A percentile compares a stretch with the other conserved stretches of the same genome.
Evolutionary conservation across 768 basidiomycete genomes (phyloP).

Genomic region (Rhizopogon vinicolor): DNA sequence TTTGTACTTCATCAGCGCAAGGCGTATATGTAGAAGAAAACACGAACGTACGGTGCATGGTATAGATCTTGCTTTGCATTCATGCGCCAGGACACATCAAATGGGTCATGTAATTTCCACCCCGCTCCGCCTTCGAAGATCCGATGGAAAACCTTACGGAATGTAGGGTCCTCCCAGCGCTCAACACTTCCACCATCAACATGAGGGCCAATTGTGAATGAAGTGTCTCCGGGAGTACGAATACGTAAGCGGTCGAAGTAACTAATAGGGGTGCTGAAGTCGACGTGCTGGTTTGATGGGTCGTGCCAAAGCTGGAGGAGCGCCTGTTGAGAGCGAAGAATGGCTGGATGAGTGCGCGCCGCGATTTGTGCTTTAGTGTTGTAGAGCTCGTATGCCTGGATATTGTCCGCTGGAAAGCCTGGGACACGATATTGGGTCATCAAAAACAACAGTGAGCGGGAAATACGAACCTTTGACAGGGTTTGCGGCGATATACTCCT

Average conservation of each 20-base stretch:
- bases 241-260: conserved; percentile 78
- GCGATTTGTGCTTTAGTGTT: conserved; percentile 56
- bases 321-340: conserved; percentile 52
- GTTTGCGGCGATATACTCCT: conserved; percentile 51
- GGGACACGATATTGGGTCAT: background rate
- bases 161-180: conserved; percentile 49
- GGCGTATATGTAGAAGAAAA: conserved; percentile 5
- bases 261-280: conserved; percentile 55
- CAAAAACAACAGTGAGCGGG: background rate
- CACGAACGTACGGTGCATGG: conserved; percentile 42
- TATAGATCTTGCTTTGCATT: conserved; percentile 59
- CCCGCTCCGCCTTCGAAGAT: conserved; percentile 39
- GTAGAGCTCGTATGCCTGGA: conserved; percentile 74
- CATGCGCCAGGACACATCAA: conserved; percentile 41
- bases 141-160: conserved; percentile 34
- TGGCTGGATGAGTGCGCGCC: conserved; percentile 63
- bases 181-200: conserved; percentile 49
- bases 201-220: conserved; percentile 65
- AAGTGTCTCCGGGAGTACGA: conserved; percentile 63
- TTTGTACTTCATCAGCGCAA: conserved; percentile 15
- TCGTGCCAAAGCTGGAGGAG: conserved; percentile 57
- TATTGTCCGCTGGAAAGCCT: conserved; percentile 66
- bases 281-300: conserved; percentile 36
- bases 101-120: conserved; percentile 50
- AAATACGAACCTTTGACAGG: conserved; percentile 40